Evolutionary conservation across 2,329 filamentous ascomycete genomes (phyloP).

Genomic region (Pseudogymnoascus sp.): DNA sequence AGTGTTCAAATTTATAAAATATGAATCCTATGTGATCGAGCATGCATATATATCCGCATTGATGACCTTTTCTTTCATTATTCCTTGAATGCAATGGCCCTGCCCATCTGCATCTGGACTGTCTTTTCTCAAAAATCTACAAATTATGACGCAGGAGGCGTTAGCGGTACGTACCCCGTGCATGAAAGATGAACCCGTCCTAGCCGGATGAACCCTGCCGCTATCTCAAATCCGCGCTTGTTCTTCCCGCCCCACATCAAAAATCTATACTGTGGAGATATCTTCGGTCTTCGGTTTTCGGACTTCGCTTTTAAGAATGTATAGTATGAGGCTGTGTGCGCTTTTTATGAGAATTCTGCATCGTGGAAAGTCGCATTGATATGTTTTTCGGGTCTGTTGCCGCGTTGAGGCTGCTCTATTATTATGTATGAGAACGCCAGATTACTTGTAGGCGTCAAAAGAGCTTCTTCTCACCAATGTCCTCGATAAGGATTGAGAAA

Average conservation of each 20-base stretch:
- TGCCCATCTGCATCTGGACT: background rate
- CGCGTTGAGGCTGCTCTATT: background rate
- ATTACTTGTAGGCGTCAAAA: background rate
- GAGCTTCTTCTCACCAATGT: background rate
- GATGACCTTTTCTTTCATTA: background rate
- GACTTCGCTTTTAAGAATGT: background rate
- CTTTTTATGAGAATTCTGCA: background rate
- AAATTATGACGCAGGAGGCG: background rate
- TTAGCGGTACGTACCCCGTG: background rate
- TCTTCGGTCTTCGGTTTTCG: background rate
- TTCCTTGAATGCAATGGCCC: background rate
- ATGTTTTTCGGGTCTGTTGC: background rate
- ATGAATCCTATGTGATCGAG: background rate
- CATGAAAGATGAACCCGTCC: background rate
- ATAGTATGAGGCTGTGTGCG: background rate
- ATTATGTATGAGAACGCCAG: background rate
- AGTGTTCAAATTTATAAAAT: background rate
- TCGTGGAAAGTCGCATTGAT: background rate
- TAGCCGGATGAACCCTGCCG: background rate
- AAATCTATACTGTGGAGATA: constrained; percentile 1
- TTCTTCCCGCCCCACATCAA: background rate
- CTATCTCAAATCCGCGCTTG: background rate
- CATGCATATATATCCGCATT: background rate
- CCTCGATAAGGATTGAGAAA: background rate
- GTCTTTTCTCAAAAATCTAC: background rate